phyloP scores from a whole-genome alignment of 768 basidiomycete genomes.

The Strobilomyces dryophilus region DNA sequence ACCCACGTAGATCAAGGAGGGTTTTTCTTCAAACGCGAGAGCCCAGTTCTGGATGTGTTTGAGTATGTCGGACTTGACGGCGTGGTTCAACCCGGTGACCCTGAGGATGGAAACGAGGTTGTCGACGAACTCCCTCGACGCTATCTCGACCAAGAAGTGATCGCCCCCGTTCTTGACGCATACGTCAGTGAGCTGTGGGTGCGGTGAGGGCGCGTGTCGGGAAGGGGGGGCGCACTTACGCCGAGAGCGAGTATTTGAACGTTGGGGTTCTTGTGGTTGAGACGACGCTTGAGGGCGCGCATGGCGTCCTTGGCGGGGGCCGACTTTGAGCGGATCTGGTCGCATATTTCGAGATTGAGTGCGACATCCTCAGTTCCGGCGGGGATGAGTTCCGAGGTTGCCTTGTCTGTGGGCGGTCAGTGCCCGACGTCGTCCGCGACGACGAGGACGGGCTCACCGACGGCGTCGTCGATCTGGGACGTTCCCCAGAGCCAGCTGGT shows the following conservation, averaged over 20 bases:
- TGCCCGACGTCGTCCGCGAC: constrained; percentile 3
- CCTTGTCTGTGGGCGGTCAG: constrained; percentile 65
- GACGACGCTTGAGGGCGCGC: constrained; percentile 79
- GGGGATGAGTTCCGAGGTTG: constrained; percentile 87
- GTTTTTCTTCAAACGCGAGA: constrained; percentile 80
- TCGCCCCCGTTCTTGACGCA: constrained; percentile 98
- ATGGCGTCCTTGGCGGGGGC: constrained; percentile 82
- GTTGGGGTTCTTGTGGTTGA: constrained; percentile 94
- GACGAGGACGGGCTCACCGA: constrained; percentile 50
- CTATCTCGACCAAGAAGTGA: constrained; percentile 77
- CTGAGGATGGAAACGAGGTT: constrained; percentile 88
- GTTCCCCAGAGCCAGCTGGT: constrained; percentile 77
- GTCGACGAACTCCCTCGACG: constrained; percentile 90
- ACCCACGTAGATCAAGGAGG: constrained; percentile 65
- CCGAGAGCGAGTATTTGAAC: constrained; percentile 85
- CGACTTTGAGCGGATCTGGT: constrained; percentile 91
- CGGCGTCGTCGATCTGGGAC: constrained; percentile 76
- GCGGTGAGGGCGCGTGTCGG: constrained; percentile 1
- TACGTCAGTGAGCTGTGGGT: constrained; percentile 71
- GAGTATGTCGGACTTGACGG: constrained; percentile 79
- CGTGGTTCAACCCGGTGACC: constrained; percentile 67
- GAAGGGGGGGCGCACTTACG: constrained; percentile 45
- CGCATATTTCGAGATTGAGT: constrained; percentile 91
- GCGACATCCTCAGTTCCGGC: constrained; percentile 87
- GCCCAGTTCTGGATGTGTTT: constrained; percentile 92